phyloP scores from a whole-genome alignment of 495 filamentous ascomycete genomes.

The Tuber microsphaerosporum region DNA sequence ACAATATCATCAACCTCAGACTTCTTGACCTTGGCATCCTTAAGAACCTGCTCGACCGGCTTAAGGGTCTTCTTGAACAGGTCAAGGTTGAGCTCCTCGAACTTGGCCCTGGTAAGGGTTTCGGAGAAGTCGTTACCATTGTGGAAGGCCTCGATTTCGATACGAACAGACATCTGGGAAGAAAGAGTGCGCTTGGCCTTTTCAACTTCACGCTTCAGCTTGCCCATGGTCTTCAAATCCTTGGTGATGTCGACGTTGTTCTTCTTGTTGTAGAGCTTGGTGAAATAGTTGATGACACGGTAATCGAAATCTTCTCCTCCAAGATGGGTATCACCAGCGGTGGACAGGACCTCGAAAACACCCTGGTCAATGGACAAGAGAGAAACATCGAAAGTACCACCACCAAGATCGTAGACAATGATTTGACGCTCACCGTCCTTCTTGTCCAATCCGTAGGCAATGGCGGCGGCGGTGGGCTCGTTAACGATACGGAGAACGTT shows the following conservation, averaged over 20 bases:
- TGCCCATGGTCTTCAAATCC: slow-evolving; percentile 97
- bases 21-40: slow-evolving; percentile 88
- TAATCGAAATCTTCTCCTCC: slow-evolving; percentile 99
- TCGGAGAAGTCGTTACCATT: slow-evolving; percentile 97
- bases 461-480: slow-evolving; percentile 81
- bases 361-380: slow-evolving; percentile 94
- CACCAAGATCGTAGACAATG: slow-evolving; percentile 96
- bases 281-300: slow-evolving; percentile 92
- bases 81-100: slow-evolving; percentile 97
- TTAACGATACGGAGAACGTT: slow-evolving; percentile 98
- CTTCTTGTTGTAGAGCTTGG: slow-evolving; percentile 99
- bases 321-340: slow-evolving; percentile 97
- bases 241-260: slow-evolving; percentile 84
- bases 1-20: slow-evolving; percentile 79
- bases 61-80: slow-evolving; percentile 98
- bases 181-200: slow-evolving; percentile 99
- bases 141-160: slow-evolving; percentile 97
- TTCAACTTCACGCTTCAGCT: slow-evolving; percentile 99
- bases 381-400: slow-evolving; percentile 99
- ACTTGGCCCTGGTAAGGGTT: slow-evolving; percentile 96
- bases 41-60: slow-evolving; percentile 95
- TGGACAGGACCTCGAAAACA: slow-evolving; percentile 96
- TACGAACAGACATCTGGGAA: slow-evolving; percentile 93
- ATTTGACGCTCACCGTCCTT: slow-evolving; percentile 79
- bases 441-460: slow-evolving; percentile 85